Conservation (phyloP, 192 early-diverging fungal genomes). For the Irineochytrium annulatum region DNA sequence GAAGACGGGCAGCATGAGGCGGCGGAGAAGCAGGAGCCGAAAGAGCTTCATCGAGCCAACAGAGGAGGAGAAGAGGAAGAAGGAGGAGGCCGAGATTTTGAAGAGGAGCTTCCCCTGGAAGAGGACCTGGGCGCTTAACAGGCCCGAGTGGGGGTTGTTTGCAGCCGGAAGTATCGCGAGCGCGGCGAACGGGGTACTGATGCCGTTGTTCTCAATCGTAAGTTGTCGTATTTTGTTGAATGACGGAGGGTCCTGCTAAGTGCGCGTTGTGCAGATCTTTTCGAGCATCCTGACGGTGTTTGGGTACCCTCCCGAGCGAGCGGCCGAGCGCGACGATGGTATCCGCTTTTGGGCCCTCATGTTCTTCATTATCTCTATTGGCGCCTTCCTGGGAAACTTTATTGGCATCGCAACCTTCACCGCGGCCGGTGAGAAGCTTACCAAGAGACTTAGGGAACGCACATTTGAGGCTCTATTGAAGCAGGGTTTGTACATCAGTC, state of each 20-base stretch:
- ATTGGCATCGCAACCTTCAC: constrained; percentile 43
- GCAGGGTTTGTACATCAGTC: constrained; percentile 16
- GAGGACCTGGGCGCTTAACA: constrained; percentile 43
- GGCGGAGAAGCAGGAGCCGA: constrained; percentile 17
- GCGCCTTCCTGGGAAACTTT: constrained; percentile 50
- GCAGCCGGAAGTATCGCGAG: constrained; percentile 51
- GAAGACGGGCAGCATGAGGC: no score
- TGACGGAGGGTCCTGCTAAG: not conserved
- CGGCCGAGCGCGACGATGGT: constrained; percentile 22
- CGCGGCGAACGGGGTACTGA: constrained; percentile 41
- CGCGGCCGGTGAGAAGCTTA: constrained; percentile 36
- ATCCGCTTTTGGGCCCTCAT: constrained; percentile 56
- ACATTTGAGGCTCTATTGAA: constrained; percentile 42
- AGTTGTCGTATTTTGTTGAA: constrained; percentile 1
- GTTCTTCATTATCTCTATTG: constrained; percentile 60
- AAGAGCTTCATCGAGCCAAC: no score
- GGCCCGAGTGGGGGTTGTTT: constrained; percentile 40
- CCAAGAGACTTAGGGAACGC: constrained; percentile 30
- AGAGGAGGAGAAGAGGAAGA: constrained; percentile 26
- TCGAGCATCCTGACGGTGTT: constrained; percentile 32
- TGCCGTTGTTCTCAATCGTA: constrained; percentile 50
- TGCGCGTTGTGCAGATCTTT: constrained; percentile 44
- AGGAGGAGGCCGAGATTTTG: constrained; percentile 13
- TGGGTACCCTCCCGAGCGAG: constrained; percentile 30
- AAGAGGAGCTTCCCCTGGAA: constrained; percentile 6